A percentile compares a stretch with the other conserved stretches of the same genome.
Evolutionary conservation across 495 filamentous ascomycete species (phyloP).

Genomic region (Tirmania nivea): DNA sequence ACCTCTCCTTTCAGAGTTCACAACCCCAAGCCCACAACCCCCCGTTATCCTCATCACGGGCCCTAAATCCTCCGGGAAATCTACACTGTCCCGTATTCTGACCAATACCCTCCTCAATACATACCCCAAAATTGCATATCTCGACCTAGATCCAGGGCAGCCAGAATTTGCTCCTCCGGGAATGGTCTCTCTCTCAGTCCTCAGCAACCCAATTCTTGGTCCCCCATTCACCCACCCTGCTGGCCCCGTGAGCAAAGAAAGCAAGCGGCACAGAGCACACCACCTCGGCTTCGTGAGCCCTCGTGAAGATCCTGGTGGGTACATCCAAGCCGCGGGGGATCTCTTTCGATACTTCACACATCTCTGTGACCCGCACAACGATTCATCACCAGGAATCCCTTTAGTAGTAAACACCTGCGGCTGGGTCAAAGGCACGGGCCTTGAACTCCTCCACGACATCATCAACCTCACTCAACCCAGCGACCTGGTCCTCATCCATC

Average conservation of each 20-base stretch:
- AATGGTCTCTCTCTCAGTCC: conserved; percentile 37
- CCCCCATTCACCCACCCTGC: conserved; percentile 42
- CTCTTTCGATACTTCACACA: conserved; percentile 32
- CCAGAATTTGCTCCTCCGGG: conserved; percentile 50
- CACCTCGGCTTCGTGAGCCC: conserved; percentile 35
- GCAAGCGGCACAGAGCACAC: conserved; percentile 32
- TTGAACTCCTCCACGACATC: conserved; percentile 35
- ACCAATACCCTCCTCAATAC: conserved; percentile 32
- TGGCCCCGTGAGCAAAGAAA: conserved; percentile 8
- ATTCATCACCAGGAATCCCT: conserved; percentile 32
- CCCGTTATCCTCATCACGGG: conserved; percentile 34
- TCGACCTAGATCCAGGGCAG: conserved; percentile 47
- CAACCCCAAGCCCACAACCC: conserved; percentile 24
- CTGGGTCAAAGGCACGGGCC: conserved; percentile 38
- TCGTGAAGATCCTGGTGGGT: conserved; percentile 40
- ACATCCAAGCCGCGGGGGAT: conserved; percentile 32
- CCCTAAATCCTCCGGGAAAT: conserved; percentile 45
- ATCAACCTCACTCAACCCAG: conserved; percentile 29
- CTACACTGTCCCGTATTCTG: conserved; percentile 41
- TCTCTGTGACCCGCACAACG: conserved; percentile 17
- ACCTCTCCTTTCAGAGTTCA: conserved; percentile 3
- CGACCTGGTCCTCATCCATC: conserved; percentile 24
- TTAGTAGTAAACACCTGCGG: conserved; percentile 30
- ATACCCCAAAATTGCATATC: conserved; percentile 25
- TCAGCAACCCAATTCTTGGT: conserved; percentile 35